phyloP scores from a whole-genome alignment of 2,329 filamentous ascomycete genomes.

The Ustilaginoidea virens region DNA sequence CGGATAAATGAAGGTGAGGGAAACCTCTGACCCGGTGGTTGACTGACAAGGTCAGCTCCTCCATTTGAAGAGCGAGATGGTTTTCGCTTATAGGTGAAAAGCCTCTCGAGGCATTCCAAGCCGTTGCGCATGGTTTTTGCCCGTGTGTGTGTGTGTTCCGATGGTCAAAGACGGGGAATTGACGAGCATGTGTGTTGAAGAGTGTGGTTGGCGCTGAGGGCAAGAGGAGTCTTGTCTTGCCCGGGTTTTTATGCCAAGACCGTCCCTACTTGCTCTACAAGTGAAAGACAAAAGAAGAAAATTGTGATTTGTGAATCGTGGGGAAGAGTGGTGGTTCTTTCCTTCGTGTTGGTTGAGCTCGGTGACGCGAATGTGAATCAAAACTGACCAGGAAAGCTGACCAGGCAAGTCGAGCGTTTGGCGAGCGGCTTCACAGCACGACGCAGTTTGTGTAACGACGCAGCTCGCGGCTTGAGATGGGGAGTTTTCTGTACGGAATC shows the following conservation, averaged over 20 bases:
- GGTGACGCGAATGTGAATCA: constrained; percentile 8
- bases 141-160: constrained; percentile 1
- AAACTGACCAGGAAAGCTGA: constrained; percentile 5
- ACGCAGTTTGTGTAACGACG: constrained; percentile 1
- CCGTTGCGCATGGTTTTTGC: constrained; percentile 29
- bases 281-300: not conserved
- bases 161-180: not conserved
- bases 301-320: not conserved
- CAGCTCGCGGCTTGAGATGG: constrained; percentile 1
- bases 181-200: not conserved
- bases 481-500: too few species aligned
- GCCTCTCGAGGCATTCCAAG: constrained; percentile 33
- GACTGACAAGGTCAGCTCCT: constrained; percentile 9
- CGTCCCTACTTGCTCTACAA: not conserved
- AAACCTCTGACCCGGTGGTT: constrained; percentile 22
- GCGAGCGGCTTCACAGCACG: constrained; percentile 2
- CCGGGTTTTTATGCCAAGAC: not conserved
- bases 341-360: constrained; percentile 4
- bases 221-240: not conserved
- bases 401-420: too few species aligned
- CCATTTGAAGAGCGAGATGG: constrained; percentile 12
- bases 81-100: constrained; percentile 32
- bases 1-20: constrained; percentile 39
- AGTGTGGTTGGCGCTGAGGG: too few species aligned
- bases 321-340: not conserved